Conservation (phyloP, 495 filamentous ascomycete genomes). For the Parmelia sp. region DNA sequence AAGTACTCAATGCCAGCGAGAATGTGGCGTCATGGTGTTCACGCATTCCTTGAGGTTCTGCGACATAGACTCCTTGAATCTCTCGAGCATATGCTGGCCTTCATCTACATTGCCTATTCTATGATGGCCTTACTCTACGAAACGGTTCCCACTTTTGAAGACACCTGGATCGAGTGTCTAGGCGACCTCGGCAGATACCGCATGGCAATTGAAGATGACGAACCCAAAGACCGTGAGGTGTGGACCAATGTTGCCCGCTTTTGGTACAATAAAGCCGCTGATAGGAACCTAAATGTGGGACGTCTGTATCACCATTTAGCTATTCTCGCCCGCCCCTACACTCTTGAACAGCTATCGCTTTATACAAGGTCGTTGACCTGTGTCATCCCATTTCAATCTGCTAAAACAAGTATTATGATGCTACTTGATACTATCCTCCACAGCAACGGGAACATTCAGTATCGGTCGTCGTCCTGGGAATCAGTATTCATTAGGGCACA, state of each 20-base stretch:
- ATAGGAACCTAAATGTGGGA: conserved; percentile 61
- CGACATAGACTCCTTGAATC: conserved; percentile 39
- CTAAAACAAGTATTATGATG: conserved; percentile 62
- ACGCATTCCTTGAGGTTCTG: conserved; percentile 43
- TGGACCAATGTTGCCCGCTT: conserved; percentile 69
- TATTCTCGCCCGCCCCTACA: conserved; percentile 70
- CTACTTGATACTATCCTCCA: conserved; percentile 37
- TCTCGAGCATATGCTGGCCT: conserved; percentile 46
- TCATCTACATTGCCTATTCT: conserved; percentile 47
- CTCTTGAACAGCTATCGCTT: conserved; percentile 67
- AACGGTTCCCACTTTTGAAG: conserved; percentile 55
- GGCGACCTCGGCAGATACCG: conserved; percentile 42
- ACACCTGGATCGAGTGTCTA: conserved; percentile 86
- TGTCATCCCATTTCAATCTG: conserved; percentile 48
- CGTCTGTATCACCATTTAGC: conserved; percentile 79
- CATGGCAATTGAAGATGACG: conserved; percentile 47
- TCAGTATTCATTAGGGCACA: not conserved
- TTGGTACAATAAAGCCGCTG: conserved; percentile 76
- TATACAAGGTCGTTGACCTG: conserved; percentile 52
- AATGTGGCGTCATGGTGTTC: conserved; percentile 48
- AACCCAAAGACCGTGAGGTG: conserved; percentile 58
- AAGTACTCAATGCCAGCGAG: conserved; percentile 45
- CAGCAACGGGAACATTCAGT: too few species aligned
- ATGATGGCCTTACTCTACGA: conserved; percentile 47
- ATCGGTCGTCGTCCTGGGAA: not conserved